Evolutionary conservation across 2,329 filamentous ascomycete genomes (phyloP).

Genomic region (Colletotrichum sp.): DNA sequence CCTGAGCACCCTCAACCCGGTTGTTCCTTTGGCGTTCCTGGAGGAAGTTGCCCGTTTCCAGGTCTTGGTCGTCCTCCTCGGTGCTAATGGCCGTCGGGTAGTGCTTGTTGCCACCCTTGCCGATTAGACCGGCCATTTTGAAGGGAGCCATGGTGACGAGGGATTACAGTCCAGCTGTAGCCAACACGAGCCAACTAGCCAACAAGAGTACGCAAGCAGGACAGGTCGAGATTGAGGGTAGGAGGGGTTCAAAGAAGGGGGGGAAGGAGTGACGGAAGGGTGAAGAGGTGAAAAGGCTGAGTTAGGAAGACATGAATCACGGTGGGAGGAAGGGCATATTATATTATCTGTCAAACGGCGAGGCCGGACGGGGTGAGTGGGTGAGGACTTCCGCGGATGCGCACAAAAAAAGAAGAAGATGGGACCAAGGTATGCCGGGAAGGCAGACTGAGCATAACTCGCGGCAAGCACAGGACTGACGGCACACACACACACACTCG

Average conservation of each 20-base stretch:
- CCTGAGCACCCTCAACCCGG: slow-evolving; percentile 16
- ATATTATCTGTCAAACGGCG: slow-evolving; percentile 22
- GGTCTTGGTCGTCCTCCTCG: slow-evolving; percentile 21
- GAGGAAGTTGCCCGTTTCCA: slow-evolving; percentile 22
- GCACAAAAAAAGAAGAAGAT: slow-evolving; percentile 12
- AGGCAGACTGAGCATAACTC: slow-evolving; percentile 7
- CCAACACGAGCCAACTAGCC: slow-evolving; percentile 4
- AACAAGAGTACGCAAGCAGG: slow-evolving; percentile 5
- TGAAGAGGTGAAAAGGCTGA: slow-evolving; percentile 11
- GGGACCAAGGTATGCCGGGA: slow-evolving; percentile 14
- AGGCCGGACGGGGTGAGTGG: slow-evolving; percentile 15
- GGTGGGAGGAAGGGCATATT: slow-evolving; percentile 21
- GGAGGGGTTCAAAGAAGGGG: neutral
- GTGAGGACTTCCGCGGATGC: slow-evolving; percentile 12
- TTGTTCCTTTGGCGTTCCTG: slow-evolving; percentile 21
- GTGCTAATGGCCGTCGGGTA: slow-evolving; percentile 20
- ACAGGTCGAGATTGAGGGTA: slow-evolving; percentile 6
- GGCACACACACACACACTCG: neutral
- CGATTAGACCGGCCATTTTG: slow-evolving; percentile 22
- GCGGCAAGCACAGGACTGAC: neutral
- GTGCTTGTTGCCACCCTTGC: slow-evolving; percentile 22
- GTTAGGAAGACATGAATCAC: neutral
- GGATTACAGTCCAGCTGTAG: slow-evolving; percentile 23
- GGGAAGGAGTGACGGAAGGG: slow-evolving; percentile 13
- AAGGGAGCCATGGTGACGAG: slow-evolving; percentile 15